A percentile compares a stretch with the other conserved stretches of the same genome.
Evolutionary conservation across 164 flowering plant species (phyloP).

Genomic region (Macadamia tetraphylla): DNA sequence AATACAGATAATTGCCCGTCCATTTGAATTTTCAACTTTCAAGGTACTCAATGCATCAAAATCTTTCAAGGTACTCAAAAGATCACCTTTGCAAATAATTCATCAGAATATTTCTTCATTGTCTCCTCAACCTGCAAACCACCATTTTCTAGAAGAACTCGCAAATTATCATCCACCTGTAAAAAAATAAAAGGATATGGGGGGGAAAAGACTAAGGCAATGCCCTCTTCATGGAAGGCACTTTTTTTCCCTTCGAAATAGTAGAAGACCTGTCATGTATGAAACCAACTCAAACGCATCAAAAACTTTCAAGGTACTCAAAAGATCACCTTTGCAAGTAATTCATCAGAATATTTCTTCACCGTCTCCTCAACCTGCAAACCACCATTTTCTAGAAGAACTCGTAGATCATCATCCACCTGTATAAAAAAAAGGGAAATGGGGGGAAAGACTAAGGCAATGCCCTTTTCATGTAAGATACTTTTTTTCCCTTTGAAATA

Average conservation of each 20-base stretch:
- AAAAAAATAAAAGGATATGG: not conserved
- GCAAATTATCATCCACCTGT: slow-evolving; percentile 46
- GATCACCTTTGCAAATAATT: slow-evolving; percentile 40
- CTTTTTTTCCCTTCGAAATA: no score
- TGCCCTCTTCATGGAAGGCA: no score
- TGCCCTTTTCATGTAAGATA: no score
- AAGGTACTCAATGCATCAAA: not conserved
- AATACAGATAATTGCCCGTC: not conserved
- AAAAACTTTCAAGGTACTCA: not conserved
- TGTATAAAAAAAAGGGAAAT: slow-evolving; percentile 15
- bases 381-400: slow-evolving; percentile 35
- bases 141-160: slow-evolving; percentile 34
- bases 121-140: slow-evolving; percentile 32
- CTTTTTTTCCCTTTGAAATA: no score
- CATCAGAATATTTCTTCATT: slow-evolving; percentile 43
- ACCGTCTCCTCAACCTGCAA: slow-evolving; percentile 34
- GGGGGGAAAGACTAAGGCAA: no score
- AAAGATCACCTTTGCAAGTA: slow-evolving; percentile 37
- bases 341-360: slow-evolving; percentile 45
- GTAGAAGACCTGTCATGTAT: no score
- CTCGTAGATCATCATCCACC: slow-evolving; percentile 43
- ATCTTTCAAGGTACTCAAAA: slow-evolving; percentile 9
- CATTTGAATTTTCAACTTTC: not conserved
- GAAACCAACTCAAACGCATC: no score
- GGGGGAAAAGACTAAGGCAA: no score